Evolutionary conservation across 2,329 filamentous ascomycete genomes (phyloP).

Genomic region (Sporothrix pallida): DNA sequence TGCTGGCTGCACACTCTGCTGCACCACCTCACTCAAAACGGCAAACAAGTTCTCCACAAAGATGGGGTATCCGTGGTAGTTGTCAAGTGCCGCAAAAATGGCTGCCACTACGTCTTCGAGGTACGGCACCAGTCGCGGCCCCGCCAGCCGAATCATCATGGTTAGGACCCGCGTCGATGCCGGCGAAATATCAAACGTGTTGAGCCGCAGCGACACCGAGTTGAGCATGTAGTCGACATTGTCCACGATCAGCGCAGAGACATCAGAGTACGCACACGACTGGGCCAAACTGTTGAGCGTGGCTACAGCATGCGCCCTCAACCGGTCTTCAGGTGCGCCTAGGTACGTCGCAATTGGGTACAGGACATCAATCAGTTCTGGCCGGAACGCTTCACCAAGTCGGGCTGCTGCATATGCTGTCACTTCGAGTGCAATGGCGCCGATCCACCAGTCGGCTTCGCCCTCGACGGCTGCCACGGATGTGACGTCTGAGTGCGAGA

Average conservation of each 20-base stretch:
- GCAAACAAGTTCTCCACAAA: conserved; percentile 86
- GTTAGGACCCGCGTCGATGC: conserved; percentile 87
- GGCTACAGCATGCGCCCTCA: conserved; percentile 82
- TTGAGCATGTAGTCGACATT: conserved; percentile 98
- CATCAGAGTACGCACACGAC: conserved; percentile 74
- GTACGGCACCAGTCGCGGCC: conserved; percentile 80
- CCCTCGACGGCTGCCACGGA: conserved; percentile 39
- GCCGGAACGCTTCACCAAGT: conserved; percentile 71
- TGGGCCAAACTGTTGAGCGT: conserved; percentile 80
- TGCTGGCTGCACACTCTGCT: conserved; percentile 73
- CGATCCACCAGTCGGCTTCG: conserved; percentile 70
- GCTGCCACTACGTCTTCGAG: conserved; percentile 89
- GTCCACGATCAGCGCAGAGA: conserved; percentile 79
- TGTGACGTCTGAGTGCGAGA: conserved; percentile 54
- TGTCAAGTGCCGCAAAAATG: conserved; percentile 91
- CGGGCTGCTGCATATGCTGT: conserved; percentile 76
- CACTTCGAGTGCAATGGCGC: conserved; percentile 81
- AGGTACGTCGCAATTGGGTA: conserved; percentile 92
- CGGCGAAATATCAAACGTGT: conserved; percentile 89
- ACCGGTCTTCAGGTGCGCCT: conserved; percentile 68
- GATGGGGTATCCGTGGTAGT: conserved; percentile 88
- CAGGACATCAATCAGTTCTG: conserved; percentile 86
- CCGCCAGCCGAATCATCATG: conserved; percentile 93
- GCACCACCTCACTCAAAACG: conserved; percentile 80
- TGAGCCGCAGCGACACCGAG: conserved; percentile 84